A percentile compares a stretch with the other conserved stretches of the same genome.
These are phyloP conservation scores for Umbelopsis sp. DNA, from an alignment of 192 early-diverging fungal genomes.

Conservation along the genomic window DNA sequence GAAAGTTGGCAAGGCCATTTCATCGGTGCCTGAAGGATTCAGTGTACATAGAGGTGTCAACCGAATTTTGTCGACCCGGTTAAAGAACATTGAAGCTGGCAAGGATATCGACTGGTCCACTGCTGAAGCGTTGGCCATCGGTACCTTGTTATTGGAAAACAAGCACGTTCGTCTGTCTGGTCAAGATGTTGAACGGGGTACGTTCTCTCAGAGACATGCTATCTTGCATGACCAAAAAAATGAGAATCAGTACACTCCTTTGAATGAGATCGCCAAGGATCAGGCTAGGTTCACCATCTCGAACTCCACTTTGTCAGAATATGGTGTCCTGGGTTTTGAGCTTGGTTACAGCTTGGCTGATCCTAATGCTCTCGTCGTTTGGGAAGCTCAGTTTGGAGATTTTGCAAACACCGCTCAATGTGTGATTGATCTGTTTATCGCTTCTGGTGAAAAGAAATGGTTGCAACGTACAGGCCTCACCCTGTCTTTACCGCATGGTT, in stretches of 20 bases:
- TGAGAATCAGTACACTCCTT: slow-evolving; percentile 80
- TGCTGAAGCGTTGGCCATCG: slow-evolving; percentile 93
- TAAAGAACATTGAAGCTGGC: slow-evolving; percentile 80
- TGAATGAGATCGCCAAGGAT: slow-evolving; percentile 85
- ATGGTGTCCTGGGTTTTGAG: slow-evolving; percentile 94
- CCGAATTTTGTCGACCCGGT: slow-evolving; percentile 82
- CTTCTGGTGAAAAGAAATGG: slow-evolving; percentile 98
- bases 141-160: slow-evolving; percentile 86
- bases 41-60: slow-evolving; percentile 83
- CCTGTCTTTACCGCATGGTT: slow-evolving; percentile 94
- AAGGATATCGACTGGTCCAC: slow-evolving; percentile 94
- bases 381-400: slow-evolving; percentile 99
- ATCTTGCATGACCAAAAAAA: slow-evolving; percentile 94
- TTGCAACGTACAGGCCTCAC: slow-evolving; percentile 93
- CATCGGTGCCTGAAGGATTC: slow-evolving; percentile 82
- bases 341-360: slow-evolving; percentile 94
- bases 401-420: slow-evolving; percentile 98
- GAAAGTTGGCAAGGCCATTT: slow-evolving; percentile 82
- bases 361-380: slow-evolving; percentile 92
- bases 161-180: slow-evolving; percentile 93
- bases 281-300: slow-evolving; percentile 89
- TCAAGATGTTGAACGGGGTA: slow-evolving; percentile 98
- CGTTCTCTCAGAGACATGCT: slow-evolving; percentile 99
- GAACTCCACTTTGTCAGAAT: slow-evolving; percentile 97
- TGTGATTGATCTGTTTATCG: slow-evolving; percentile 98